phyloP scores from a whole-genome alignment of 352 stramenopile genomes.

The Pilasporangium apinafurcum region DNA sequence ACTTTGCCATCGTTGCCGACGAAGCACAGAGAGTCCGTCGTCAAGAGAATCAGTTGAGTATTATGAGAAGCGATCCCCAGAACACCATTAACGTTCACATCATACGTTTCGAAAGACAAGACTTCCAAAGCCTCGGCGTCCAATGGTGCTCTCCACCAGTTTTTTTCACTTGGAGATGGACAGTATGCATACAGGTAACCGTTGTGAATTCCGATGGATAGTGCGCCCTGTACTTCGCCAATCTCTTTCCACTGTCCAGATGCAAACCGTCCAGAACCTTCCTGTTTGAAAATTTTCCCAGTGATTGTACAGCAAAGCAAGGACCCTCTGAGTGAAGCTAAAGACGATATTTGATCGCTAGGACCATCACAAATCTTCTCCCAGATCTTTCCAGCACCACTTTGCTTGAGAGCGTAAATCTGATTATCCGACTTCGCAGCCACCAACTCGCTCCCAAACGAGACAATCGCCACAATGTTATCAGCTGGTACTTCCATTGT shows the following conservation, averaged over 20 bases:
- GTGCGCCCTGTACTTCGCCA: slow-evolving; percentile 27
- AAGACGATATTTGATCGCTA: slow-evolving; percentile 30
- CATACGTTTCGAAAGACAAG: slow-evolving; percentile 36
- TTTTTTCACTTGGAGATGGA: neutral
- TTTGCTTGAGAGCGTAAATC: slow-evolving; percentile 47
- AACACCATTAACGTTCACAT: slow-evolving; percentile 12
- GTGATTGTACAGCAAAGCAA: slow-evolving; percentile 56
- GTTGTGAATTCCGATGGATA: slow-evolving; percentile 65
- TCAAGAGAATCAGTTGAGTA: slow-evolving; percentile 62
- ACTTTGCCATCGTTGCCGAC: slow-evolving; percentile 23
- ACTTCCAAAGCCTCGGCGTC: slow-evolving; percentile 36
- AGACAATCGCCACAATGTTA: slow-evolving; percentile 56
- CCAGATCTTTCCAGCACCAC: slow-evolving; percentile 30
- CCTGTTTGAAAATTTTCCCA: slow-evolving; percentile 62
- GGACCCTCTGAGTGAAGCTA: slow-evolving; percentile 57
- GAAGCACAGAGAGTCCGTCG: slow-evolving; percentile 29
- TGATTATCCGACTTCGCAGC: slow-evolving; percentile 43
- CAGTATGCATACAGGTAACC: slow-evolving; percentile 55
- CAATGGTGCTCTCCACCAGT: slow-evolving; percentile 53
- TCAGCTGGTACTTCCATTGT: slow-evolving; percentile 24
- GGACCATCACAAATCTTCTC: slow-evolving; percentile 44
- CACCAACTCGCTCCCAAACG: slow-evolving; percentile 69
- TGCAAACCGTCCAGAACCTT: slow-evolving; percentile 53
- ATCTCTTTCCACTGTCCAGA: slow-evolving; percentile 56
- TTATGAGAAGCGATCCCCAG: slow-evolving; percentile 76